Evolutionary conservation across 2,329 filamentous ascomycete species (phyloP).

Genomic region (Pestalotiopsis sp.): DNA sequence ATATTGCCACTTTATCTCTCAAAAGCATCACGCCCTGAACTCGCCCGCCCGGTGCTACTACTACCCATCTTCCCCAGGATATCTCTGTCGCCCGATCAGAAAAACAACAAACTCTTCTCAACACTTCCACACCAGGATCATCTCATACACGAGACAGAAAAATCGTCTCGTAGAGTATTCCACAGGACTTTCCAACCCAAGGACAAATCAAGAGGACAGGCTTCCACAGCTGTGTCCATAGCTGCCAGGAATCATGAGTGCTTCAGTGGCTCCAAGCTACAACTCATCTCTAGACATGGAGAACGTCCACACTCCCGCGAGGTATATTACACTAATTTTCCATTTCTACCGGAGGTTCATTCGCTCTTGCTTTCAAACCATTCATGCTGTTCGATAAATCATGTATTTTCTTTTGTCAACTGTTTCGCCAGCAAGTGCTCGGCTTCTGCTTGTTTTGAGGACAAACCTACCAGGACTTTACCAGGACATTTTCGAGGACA

Average conservation of each 20-base stretch:
- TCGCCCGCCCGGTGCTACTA: constrained; percentile 2
- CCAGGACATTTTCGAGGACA: constrained; percentile 21
- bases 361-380: constrained; percentile 33
- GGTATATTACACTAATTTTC: constrained; percentile 58
- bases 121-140: background rate
- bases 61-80: constrained; percentile 9
- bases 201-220: constrained; percentile 4
- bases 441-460: constrained; percentile 10
- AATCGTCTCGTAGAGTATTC: constrained; percentile 6
- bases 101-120: constrained; percentile 8
- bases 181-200: constrained; percentile 8
- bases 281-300: constrained; percentile 54
- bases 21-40: constrained; percentile 17
- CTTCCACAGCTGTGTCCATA: constrained; percentile 6
- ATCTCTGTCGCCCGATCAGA: constrained; percentile 7
- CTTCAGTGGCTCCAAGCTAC: constrained; percentile 51
- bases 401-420: constrained; percentile 30
- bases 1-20: constrained; percentile 14
- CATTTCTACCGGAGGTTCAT: constrained; percentile 44
- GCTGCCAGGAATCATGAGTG: constrained; percentile 39
- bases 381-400: constrained; percentile 30
- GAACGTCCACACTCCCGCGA: constrained; percentile 60
- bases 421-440: constrained; percentile 30
- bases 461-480: constrained; percentile 15
- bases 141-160: constrained; percentile 2